Evolutionary conservation across 257 asterid genomes (phyloP), one percentile per base, ranked within the genome.

Genomic region (Nicotiana otophora): DNA sequence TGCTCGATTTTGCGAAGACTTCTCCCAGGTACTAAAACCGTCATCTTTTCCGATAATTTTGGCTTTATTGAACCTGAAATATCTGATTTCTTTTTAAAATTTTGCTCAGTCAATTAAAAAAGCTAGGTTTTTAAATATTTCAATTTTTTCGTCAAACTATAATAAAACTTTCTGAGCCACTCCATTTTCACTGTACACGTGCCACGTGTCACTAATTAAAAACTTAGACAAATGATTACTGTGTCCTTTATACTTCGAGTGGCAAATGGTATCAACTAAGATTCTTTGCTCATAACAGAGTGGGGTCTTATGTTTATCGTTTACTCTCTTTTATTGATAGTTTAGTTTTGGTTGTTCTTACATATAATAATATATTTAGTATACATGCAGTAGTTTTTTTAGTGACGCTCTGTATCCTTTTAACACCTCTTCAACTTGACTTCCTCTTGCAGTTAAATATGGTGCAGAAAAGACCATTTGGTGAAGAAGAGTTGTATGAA

Each of bases 391-490:
- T 75, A 16, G 51, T 75, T 7, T 51, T 75, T 42, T 28, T 15
- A 51, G 80, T 75, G 46, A 14, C 63, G 26, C 65, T 39, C 53
- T 66, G 23, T n/a, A 66, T 66, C 53, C 26, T 51, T 60, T 81
- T 51, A 28, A 81, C 83, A 33, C 66, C 17, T 53, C 46, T 30
- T 62, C 8, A 72, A 46, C 48, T 77, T 31, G 5, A 26, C 72
- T 26, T 65, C 31, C 57, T 23, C 26, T 77, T 79, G 78, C 92
- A 90, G 93, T 76, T 80, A 81, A 83, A 83, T 33, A 90, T 90
- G 93, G 89, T 88, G 55, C 91, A 86, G 70, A 90, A 90, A 66
- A 87, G 93, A 23, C 85, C 87, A 39, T 87, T 42, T 76, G 83
- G 64, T 75, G 80, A 60, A 67, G 90, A 86, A 79, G 88, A 87